Base-by-base conservation (phyloP, 1,284 basidiomycete genomes). In the Chalciporus sp. region DNA sequence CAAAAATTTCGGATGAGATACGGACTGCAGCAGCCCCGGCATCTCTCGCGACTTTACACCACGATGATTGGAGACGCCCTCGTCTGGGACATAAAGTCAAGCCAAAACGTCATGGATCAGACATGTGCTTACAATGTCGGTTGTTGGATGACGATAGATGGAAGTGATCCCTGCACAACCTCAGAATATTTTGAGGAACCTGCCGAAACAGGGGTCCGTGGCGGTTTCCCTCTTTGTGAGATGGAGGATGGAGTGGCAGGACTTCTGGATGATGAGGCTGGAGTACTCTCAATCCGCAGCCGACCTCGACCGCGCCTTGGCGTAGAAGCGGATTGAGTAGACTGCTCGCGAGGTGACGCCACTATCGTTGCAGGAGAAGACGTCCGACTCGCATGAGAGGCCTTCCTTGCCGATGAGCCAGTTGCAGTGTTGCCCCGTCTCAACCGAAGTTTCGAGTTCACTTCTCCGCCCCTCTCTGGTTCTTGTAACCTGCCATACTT, bases 1-100 rank as follows among this genome's bases (percentile, higher is more conserved):
- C 74, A 56, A 79, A 74, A 6, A 83, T 65, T 2, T 76, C 70
- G 46, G 81, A 80, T 14, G 75, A 69, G 54, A 87, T 73, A 1
- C 63, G 71, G 9, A 87, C 71, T 1, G 66, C 49, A 4, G 77
- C 79, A 7, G 82, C 81, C 20, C 66, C 65, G 5, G 60, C 63
- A 14, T 62, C 61, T 45, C 53, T 58, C 14, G 79, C 77, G 11
- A 67, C 59, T 26, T 56, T 60, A 31, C 73, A 73, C 83, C 83
- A 85, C 42, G 68, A 51, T 4, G 63, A 58, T 35, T 74, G 66
- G 20, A 81, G 61, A 29, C 62, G 55, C 7, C 59, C 52, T 42
- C 71, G 69, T 39, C 71, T 72, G 16, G 26, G n/a, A 46, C 11
- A 45, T 16, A 20, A 17, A 47, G 29, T 60, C 16, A 58, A 33